These are phyloP conservation scores for Vitis hybrid DNA, from an alignment of 177 flowering plant genomes.

Conservation along the genomic window DNA sequence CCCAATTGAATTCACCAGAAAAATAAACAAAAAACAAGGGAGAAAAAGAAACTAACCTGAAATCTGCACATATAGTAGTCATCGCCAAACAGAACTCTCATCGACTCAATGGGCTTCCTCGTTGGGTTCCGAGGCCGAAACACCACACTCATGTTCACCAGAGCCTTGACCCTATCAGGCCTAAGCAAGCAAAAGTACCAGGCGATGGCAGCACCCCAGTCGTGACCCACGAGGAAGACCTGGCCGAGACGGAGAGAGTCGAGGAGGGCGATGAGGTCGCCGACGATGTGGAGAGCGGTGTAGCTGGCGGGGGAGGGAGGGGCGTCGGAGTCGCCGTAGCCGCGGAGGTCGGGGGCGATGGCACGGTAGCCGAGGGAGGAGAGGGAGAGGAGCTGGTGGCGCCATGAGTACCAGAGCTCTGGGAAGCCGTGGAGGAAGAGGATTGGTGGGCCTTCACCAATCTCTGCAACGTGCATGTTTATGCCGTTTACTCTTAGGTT, in stretches of 20 bases:
- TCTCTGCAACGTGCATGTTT: slow-evolving; percentile 59
- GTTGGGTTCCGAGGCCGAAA: slow-evolving; percentile 39
- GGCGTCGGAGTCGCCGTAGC: slow-evolving; percentile 64
- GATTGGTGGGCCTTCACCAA: slow-evolving; percentile 47
- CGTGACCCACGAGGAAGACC: slow-evolving; percentile 62
- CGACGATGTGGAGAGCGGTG: slow-evolving; percentile 45
- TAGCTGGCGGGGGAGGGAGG: slow-evolving; percentile 38
- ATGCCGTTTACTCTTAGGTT: slow-evolving; percentile 51
- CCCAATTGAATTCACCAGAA: not conserved
- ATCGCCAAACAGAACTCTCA: slow-evolving; percentile 43
- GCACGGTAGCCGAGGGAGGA: slow-evolving; percentile 49
- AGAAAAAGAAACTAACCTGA: slow-evolving; percentile 32
- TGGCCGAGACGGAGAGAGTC: slow-evolving; percentile 39
- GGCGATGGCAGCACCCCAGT: slow-evolving; percentile 60
- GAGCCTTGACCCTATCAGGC: slow-evolving; percentile 60
- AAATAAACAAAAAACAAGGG: not conserved
- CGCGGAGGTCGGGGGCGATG: slow-evolving; percentile 68
- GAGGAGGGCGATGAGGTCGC: slow-evolving; percentile 50
- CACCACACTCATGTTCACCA: slow-evolving; percentile 43
- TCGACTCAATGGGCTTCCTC: slow-evolving; percentile 25
- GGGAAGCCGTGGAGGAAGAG: slow-evolving; percentile 68
- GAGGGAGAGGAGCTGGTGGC: slow-evolving; percentile 51
- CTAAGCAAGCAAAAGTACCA: slow-evolving; percentile 55
- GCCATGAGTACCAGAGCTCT: slow-evolving; percentile 63
- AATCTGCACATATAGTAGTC: slow-evolving; percentile 61